These are phyloP conservation scores for Didymella pinodella DNA, from an alignment of 2,329 filamentous ascomycete genomes.

Conservation along the genomic window DNA sequence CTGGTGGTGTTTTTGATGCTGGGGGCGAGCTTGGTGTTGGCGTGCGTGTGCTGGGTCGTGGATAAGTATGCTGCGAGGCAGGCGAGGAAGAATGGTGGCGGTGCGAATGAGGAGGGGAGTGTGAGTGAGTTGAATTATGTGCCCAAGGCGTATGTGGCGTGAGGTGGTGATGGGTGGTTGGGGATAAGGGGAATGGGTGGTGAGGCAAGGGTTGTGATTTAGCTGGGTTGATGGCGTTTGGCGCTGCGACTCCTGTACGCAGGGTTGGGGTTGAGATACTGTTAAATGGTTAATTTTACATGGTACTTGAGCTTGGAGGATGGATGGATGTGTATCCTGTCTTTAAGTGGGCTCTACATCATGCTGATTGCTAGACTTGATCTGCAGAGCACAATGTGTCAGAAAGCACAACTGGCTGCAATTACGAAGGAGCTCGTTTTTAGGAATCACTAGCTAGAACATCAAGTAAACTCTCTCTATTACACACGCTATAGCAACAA, in stretches of 20 bases:
- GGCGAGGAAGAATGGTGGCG: slow-evolving; percentile 40
- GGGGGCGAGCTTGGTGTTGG: slow-evolving; percentile 40
- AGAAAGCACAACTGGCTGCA: too few species aligned
- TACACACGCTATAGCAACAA: too few species aligned
- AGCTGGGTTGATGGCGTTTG: slow-evolving; percentile 6
- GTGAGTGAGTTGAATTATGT: slow-evolving; percentile 20
- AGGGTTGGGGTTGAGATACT: background rate
- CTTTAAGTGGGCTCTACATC: background rate
- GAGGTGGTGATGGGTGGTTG: background rate
- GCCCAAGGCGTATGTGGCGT: slow-evolving; percentile 19
- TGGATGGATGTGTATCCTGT: background rate
- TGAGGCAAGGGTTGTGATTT: background rate
- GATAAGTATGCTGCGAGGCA: slow-evolving; percentile 49
- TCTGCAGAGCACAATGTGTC: too few species aligned
- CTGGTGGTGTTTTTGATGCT: slow-evolving; percentile 54
- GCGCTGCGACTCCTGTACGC: slow-evolving; percentile 15
- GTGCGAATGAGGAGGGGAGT: slow-evolving; percentile 5
- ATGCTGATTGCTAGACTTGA: too few species aligned
- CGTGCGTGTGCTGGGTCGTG: slow-evolving; percentile 48
- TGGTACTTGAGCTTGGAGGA: background rate
- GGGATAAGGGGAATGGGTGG: background rate
- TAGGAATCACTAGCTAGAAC: too few species aligned
- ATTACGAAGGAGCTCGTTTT: too few species aligned
- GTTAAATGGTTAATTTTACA: background rate
- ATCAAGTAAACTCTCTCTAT: too few species aligned